A percentile compares a stretch with the other conserved stretches of the same genome.
Evolutionary conservation across 257 asterid species (phyloP).

Genomic region (Ajuga chamaepitys): DNA sequence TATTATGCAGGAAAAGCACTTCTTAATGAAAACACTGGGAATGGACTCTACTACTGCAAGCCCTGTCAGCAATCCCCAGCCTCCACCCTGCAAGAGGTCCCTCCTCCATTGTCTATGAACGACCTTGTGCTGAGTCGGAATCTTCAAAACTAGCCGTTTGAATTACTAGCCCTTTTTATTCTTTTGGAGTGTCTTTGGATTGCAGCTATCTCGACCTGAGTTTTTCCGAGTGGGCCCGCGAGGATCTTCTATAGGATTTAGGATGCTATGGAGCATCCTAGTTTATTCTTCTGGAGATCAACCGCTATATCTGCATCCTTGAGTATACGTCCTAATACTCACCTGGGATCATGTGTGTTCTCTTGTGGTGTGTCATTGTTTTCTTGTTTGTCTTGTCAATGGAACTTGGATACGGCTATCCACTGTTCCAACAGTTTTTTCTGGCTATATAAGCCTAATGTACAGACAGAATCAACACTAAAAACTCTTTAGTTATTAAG

Average conservation of each 20-base stretch:
- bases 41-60: slow-evolving; percentile 55
- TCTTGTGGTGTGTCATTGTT: slow-evolving; percentile 50
- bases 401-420: slow-evolving; percentile 59
- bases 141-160: slow-evolving; percentile 25
- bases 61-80: slow-evolving; percentile 48
- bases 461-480: slow-evolving; percentile 67
- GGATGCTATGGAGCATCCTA: slow-evolving; percentile 70
- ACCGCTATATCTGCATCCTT: slow-evolving; percentile 43
- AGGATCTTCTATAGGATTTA: slow-evolving; percentile 61
- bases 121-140: slow-evolving; percentile 23
- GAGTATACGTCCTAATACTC: slow-evolving; percentile 40
- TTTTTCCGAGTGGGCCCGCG: slow-evolving; percentile 63
- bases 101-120: slow-evolving; percentile 91
- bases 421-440: slow-evolving; percentile 35
- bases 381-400: slow-evolving; percentile 38
- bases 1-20: slow-evolving; percentile 86
- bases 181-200: slow-evolving; percentile 42
- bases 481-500: slow-evolving; percentile 40
- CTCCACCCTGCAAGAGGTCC: slow-evolving; percentile 95
- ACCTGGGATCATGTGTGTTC: slow-evolving; percentile 34
- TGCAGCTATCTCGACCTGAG: slow-evolving; percentile 61
- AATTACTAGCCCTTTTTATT: slow-evolving; percentile 29
- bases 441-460: slow-evolving; percentile 70
- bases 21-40: slow-evolving; percentile 87
- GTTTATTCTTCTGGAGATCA: slow-evolving; percentile 40